A percentile compares a stretch with the other conserved stretches of the same genome.
These are phyloP conservation scores for Gracilaria domingensis DNA, from an alignment of 23 red algal species.

Conservation along the genomic window DNA sequence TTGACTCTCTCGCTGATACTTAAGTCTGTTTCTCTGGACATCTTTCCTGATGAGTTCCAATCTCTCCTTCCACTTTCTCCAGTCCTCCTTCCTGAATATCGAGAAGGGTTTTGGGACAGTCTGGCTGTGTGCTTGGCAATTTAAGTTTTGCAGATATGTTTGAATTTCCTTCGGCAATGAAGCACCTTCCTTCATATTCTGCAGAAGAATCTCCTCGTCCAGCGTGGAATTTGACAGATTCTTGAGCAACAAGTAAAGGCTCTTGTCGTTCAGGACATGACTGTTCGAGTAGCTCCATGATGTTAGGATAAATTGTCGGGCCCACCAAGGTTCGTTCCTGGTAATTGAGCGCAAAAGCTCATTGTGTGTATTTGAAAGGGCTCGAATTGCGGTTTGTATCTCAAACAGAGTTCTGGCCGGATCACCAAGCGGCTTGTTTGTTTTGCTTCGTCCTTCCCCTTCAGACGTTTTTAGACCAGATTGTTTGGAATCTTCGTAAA, in stretches of 20 bases:
- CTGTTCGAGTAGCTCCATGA: neutral
- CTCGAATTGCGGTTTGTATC: slow-evolving; percentile 12
- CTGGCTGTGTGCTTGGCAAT: neutral
- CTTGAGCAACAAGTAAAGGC: neutral
- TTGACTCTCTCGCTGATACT: slow-evolving; percentile 11
- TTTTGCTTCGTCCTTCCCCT: neutral
- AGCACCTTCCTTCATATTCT: neutral
- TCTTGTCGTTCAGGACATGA: neutral
- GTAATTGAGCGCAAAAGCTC: neutral
- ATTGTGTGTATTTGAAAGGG: slow-evolving; percentile 1
- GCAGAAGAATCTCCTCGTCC: neutral
- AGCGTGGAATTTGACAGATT: neutral
- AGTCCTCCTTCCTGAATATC: slow-evolving; percentile 5
- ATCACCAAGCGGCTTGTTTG: neutral
- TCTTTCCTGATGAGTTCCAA: slow-evolving; percentile 4
- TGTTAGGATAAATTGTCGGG: neutral
- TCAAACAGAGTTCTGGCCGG: neutral
- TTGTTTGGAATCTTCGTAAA: too few relatives aligned
- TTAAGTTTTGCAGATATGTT: neutral
- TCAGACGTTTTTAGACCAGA: neutral
- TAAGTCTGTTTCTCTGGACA: neutral
- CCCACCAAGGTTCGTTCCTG: slow-evolving; percentile 2
- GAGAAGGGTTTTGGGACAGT: neutral
- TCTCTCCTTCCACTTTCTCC: slow-evolving; percentile 18
- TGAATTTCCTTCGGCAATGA: neutral